A percentile compares a stretch with the other conserved stretches of the same genome.
phyloP scores from a whole-genome alignment of 2,329 filamentous ascomycete genomes.

The Xenoacremonium recifei region DNA sequence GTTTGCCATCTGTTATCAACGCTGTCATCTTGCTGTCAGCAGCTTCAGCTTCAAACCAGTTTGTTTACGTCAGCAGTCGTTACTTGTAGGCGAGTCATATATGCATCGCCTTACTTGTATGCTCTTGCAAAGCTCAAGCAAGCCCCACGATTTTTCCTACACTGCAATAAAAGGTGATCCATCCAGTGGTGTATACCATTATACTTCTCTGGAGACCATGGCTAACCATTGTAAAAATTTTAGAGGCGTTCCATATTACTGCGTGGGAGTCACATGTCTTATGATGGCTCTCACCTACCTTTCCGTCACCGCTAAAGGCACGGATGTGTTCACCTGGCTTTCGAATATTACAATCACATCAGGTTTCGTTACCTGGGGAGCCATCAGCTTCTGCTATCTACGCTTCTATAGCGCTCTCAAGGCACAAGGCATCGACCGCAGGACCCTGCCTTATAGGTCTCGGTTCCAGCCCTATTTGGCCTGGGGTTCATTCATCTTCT shows the following conservation, averaged over 20 bases:
- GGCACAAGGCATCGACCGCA: too few relatives aligned
- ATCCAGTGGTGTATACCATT: too few relatives aligned
- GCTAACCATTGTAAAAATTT: neutral
- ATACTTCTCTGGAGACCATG: too few relatives aligned
- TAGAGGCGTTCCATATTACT: neutral
- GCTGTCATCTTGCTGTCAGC: conserved; percentile 16
- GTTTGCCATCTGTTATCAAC: conserved; percentile 52
- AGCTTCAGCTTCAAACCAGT: neutral
- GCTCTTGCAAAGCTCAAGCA: neutral
- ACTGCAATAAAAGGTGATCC: neutral
- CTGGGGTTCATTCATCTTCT: neutral
- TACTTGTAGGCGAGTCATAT: too few relatives aligned
- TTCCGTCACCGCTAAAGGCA: neutral
- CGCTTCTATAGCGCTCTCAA: too few relatives aligned
- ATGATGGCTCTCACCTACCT: neutral
- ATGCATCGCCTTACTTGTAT: too few relatives aligned
- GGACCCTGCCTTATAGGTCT: too few relatives aligned
- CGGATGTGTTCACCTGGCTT: neutral
- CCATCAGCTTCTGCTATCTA: too few relatives aligned
- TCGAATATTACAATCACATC: too few relatives aligned
- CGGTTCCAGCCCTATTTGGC: neutral
- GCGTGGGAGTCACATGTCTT: too few relatives aligned
- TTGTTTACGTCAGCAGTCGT: neutral
- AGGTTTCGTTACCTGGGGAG: too few relatives aligned
- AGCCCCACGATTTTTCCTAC: neutral